These are phyloP conservation scores for Zanthoxylum bungeanum DNA, from an alignment of 345 rosid species.

Conservation along the genomic window DNA sequence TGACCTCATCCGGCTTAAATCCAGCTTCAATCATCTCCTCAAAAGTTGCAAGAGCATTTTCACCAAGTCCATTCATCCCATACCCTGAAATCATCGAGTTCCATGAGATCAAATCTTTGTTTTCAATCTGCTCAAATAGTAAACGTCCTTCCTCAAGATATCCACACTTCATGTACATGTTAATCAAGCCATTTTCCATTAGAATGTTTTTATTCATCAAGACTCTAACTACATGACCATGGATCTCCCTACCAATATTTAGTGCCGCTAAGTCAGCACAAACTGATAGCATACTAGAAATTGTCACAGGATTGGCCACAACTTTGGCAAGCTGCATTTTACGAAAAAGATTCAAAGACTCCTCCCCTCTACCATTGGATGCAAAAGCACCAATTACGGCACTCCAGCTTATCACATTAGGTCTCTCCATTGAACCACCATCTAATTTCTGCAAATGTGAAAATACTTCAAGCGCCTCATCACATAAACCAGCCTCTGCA, in stretches of 20 bases:
- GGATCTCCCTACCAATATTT: conserved; percentile 59
- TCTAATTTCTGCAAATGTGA: conserved; percentile 40
- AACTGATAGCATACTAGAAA: conserved; percentile 53
- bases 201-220: conserved; percentile 47
- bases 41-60: conserved; percentile 45
- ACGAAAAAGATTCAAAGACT: conserved; percentile 51
- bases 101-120: conserved; percentile 56
- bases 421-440: conserved; percentile 28
- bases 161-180: conserved; percentile 74
- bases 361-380: conserved; percentile 45
- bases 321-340: conserved; percentile 47
- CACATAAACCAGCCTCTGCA: conserved; percentile 52
- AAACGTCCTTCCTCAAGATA: conserved; percentile 38
- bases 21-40: conserved; percentile 50
- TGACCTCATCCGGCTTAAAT: conserved; percentile 48
- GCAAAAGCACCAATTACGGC: conserved; percentile 66
- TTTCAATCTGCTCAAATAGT: conserved; percentile 44
- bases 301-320: conserved; percentile 49
- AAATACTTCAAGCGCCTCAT: conserved; percentile 52
- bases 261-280: conserved; percentile 63
- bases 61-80: conserved; percentile 65
- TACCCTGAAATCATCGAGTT: conserved; percentile 64
- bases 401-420: conserved; percentile 72
- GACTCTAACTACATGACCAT: conserved; percentile 55
- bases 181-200: conserved; percentile 63